Evolutionary conservation across 306 rosid genomes (phyloP), one percentile per base, ranked within the genome.

Genomic region (Phaseolus lunatus): DNA sequence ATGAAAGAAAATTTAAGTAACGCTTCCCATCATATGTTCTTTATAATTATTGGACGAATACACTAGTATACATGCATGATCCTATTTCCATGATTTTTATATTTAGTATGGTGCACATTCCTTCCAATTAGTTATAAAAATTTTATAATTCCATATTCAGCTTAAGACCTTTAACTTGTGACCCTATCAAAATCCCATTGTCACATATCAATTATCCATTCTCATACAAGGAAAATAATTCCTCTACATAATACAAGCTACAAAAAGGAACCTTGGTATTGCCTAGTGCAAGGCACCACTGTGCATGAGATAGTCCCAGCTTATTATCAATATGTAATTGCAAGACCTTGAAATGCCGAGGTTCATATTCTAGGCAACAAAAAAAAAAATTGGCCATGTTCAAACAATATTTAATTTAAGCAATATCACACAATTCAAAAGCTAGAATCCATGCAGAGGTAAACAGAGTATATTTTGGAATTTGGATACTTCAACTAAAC

Each of bases 1-100:
- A 81, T 69, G 74, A 84, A 88, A 83, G 22, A 79, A 81, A 41
- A 58, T 31, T 83, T 82, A 50, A 70, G 84, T 53, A 23, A 86
- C 37, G 47, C 73, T 78, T 81, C 78, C 29, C 71, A 53, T 20
- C 45, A 81, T 45, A 79, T 44, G 49, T 27, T 79, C 33, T 76
- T 47, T 31, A 73, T 43, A 83, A 53, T 52, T 41, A 72, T 70
- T 52, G 61, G 18, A 37, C 39, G 19, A 45, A 70, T 16, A 58
- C 71, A 66, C 31, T 23, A 22, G 22, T 52, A 23, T 27, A 58
- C 45, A 48, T 33, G 72, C 37, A 78, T 48, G 76, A 27, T 71
- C 73, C 12, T 67, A 57, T 80, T 72, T 69, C 72, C 45, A 56
- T 54, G 73, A 67, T 16, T 29, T 50, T 12, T 78, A 73, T 20